Evolutionary conservation across 148 eudicot genomes (phyloP).

Genomic region (Tetragonia tetragonoides): DNA sequence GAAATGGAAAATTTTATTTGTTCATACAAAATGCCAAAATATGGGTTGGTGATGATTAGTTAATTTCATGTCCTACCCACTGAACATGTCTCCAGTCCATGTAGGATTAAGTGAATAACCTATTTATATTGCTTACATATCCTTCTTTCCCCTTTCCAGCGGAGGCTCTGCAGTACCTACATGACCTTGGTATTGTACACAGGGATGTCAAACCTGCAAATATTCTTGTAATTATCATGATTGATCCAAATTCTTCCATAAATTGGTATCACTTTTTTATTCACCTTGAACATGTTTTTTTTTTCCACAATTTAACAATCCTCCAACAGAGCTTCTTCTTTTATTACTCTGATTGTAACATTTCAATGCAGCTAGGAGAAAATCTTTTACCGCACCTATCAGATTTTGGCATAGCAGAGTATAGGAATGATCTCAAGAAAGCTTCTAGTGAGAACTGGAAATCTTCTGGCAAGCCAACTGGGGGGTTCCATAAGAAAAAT

Average conservation of each 20-base stretch:
- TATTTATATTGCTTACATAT: slow-evolving; percentile 1
- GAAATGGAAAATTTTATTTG: too few relatives aligned
- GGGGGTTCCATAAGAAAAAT: slow-evolving; percentile 93
- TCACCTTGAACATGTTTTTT: neutral
- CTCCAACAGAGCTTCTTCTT: neutral
- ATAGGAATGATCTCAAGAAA: slow-evolving; percentile 60
- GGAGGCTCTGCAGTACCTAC: slow-evolving; percentile 76
- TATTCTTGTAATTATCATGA: slow-evolving; percentile 77
- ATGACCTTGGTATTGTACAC: slow-evolving; percentile 82
- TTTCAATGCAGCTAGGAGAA: slow-evolving; percentile 59
- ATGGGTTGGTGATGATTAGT: too few relatives aligned
- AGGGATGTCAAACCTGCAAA: slow-evolving; percentile 97
- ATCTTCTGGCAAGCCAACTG: slow-evolving; percentile 95
- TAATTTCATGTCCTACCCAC: neutral
- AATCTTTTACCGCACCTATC: slow-evolving; percentile 62
- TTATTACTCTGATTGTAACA: slow-evolving; percentile 11
- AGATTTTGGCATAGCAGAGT: slow-evolving; percentile 96
- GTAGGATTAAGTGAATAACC: neutral
- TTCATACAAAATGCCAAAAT: too few relatives aligned
- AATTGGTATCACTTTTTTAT: slow-evolving; percentile 26
- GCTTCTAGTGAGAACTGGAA: slow-evolving; percentile 70
- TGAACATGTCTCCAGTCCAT: neutral
- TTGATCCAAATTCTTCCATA: slow-evolving; percentile 22
- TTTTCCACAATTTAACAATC: neutral
- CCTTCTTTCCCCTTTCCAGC: slow-evolving; percentile 45